Base-by-base conservation (phyloP, 139 green algal genomes). In the Penium margaritaceum region DNA sequence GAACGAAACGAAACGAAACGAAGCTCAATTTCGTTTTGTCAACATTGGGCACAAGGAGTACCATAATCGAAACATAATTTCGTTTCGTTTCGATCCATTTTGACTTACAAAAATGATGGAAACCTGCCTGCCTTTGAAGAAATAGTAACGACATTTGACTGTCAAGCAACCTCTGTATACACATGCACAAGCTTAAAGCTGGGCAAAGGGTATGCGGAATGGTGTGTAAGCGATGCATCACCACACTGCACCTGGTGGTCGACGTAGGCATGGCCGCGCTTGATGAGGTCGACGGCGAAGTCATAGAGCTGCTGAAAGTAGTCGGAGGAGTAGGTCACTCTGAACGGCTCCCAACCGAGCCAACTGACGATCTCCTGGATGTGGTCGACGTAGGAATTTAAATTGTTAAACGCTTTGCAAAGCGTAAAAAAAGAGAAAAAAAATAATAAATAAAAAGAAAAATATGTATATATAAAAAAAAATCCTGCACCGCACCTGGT, bases 321-420 rank as follows among this genome's bases (percentile, higher is more conserved):
- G 80, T 99, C 88, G 21, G 69, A 88, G 35, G 86, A 91, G 85
- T 98, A 95, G 3, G 94, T 99, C 63, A 84, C 86, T 85, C 94
- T 95, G 77, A 81, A 93, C 3, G 91, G 90, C 41, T 84, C 87
- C 91, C 92, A 97, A 9, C 94, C 94, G 83, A 98, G 89, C 94
- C 94, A 98, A 0, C 63, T 21, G 12, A 95, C 87, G 79, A 96
- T 97, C 66, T 96, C 90, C 83, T 95, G 83, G 70, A 98, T 97
- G 82, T 96, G 90, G 44, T 93, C 84, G 61, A 98, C 97, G 86
- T 95, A 98, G n/a, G n/a, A n/a, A n/a, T n/a, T n/a, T n/a, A n/a
- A n/a, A n/a, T n/a, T n/a, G n/a, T n/a, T n/a, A n/a, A n/a, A n/a
- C n/a, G n/a, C n/a, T n/a, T n/a, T n/a, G n/a, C n/a, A n/a, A n/a